These are phyloP conservation scores for Oropetium thomaeum DNA, from an alignment of 176 grass and related monocot genomes.

Conservation along the genomic window DNA sequence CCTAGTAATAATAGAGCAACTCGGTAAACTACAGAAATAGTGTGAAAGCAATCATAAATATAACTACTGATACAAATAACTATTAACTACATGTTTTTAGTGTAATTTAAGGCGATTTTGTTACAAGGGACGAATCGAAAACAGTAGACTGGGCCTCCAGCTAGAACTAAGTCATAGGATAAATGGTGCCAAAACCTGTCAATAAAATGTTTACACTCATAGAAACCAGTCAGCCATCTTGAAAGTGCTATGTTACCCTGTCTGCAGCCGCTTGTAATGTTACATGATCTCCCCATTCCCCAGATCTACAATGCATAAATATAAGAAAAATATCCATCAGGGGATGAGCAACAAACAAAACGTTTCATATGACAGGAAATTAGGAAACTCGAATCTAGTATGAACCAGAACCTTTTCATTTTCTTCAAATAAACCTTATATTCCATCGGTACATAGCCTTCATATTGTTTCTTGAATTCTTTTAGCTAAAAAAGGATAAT, in stretches of 20 bases:
- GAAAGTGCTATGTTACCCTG: conserved; percentile 59
- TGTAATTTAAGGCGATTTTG: background rate
- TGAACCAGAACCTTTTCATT: conserved; percentile 83
- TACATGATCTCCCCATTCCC: conserved; percentile 96
- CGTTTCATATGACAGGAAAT: background rate
- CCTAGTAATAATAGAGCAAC: conserved; percentile 13
- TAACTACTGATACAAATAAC: conserved; percentile 1
- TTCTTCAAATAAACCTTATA: conserved; percentile 89
- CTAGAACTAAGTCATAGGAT: conserved; percentile 26
- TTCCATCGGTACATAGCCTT: conserved; percentile 98
- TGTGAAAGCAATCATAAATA: conserved; percentile 12
- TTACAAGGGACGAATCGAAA: background rate
- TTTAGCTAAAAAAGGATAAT: conserved; percentile 64
- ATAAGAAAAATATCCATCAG: conserved; percentile 34
- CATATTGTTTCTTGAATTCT: conserved; percentile 80
- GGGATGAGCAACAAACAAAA: conserved; percentile 22
- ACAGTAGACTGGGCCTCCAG: background rate
- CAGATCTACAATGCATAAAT: conserved; percentile 49
- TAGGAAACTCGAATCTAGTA: conserved; percentile 14
- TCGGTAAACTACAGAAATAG: background rate
- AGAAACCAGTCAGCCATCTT: conserved; percentile 40
- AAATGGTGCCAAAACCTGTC: conserved; percentile 37
- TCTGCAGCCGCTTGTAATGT: conserved; percentile 95
- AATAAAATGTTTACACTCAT: conserved; percentile 36
- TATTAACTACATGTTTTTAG: background rate